Conservation (phyloP, 352 stramenopile genomes). For the Pythium apleroticum region DNA sequence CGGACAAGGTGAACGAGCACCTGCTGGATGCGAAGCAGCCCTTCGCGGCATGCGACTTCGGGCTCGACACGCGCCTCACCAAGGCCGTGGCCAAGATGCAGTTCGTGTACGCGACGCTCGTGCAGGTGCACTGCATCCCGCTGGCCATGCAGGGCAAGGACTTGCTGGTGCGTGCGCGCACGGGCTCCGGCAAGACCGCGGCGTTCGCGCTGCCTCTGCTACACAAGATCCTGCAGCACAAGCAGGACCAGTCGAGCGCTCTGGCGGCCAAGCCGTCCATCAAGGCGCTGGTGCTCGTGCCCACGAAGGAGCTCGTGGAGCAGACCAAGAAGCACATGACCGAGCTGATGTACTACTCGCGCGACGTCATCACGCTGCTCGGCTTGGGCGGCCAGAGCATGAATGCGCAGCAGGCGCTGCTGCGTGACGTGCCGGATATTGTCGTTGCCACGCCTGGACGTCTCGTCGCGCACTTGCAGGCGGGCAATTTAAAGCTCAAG, state of each 20-base stretch:
- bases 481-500: constrained; percentile 80
- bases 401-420: constrained; percentile 83
- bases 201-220: constrained; percentile 92
- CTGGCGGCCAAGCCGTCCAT: constrained; percentile 42
- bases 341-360: constrained; percentile 97
- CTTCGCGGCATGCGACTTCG: constrained; percentile 83
- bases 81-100: constrained; percentile 93
- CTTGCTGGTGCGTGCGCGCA: constrained; percentile 90
- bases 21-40: constrained; percentile 77
- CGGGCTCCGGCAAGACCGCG: constrained; percentile 93
- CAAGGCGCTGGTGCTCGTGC: constrained; percentile 94
- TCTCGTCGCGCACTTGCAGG: constrained; percentile 90
- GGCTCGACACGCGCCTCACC: constrained; percentile 89
- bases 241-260: constrained; percentile 51
- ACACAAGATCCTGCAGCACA: constrained; percentile 90
- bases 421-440: constrained; percentile 90
- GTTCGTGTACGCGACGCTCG: constrained; percentile 93
- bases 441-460: constrained; percentile 93
- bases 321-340: constrained; percentile 91
- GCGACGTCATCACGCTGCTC: constrained; percentile 91
- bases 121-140: constrained; percentile 94
- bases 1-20: constrained; percentile 63
- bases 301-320: constrained; percentile 96
- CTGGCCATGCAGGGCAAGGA: constrained; percentile 93
- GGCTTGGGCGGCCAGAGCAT: constrained; percentile 91